These are phyloP conservation scores for Oehlia diaphana DNA, from an alignment of 192 early-diverging fungal genomes.

Conservation along the genomic window DNA sequence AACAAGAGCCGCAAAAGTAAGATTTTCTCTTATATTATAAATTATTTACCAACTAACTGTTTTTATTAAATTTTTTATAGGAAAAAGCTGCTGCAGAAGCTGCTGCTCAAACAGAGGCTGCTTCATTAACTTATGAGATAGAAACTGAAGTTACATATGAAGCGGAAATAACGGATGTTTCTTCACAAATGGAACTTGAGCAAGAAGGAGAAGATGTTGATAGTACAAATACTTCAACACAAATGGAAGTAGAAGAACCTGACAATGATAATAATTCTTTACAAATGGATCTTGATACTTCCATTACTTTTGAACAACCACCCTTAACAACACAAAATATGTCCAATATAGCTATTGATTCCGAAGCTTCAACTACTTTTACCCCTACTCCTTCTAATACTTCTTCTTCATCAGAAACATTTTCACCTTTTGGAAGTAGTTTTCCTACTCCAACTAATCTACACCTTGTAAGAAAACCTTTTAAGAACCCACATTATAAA, in stretches of 20 bases:
- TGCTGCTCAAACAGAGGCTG: not conserved
- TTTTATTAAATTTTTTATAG: not conserved
- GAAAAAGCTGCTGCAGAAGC: slow-evolving; percentile 20
- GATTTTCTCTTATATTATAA: not conserved
- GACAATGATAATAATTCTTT: not conserved
- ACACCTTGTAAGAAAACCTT: slow-evolving; percentile 53
- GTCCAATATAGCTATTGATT: not conserved
- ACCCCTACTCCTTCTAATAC: not conserved
- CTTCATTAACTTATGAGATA: not conserved
- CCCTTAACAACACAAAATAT: not conserved
- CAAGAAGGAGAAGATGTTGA: not conserved
- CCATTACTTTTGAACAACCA: not conserved
- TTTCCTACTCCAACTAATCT: slow-evolving; percentile 21
- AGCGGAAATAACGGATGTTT: not conserved
- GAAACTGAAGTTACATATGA: not conserved
- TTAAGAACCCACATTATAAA: slow-evolving; percentile 69
- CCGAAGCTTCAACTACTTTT: not conserved
- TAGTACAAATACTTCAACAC: not conserved
- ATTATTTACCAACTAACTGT: not conserved
- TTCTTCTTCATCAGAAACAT: not conserved
- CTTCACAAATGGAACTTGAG: not conserved
- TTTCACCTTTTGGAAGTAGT: not conserved
- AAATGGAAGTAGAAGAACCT: not conserved
- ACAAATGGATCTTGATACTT: not conserved
- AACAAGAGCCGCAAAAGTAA: slow-evolving; percentile 15